These are phyloP conservation scores for Lentinula lateritia DNA, from an alignment of 768 basidiomycete genomes.

Conservation along the genomic window DNA sequence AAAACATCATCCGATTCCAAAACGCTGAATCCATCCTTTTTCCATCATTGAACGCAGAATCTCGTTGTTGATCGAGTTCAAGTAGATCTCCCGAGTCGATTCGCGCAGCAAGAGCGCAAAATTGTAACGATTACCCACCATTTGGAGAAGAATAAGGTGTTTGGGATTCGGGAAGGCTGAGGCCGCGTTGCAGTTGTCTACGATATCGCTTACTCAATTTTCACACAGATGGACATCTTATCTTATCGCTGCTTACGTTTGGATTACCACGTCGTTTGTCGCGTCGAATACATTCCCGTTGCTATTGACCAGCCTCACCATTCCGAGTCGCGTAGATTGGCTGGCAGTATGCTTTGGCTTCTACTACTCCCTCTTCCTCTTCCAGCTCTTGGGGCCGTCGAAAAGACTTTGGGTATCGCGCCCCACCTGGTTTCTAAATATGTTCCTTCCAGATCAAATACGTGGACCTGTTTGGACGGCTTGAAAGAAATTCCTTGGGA, in stretches of 20 bases:
- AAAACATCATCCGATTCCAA: slow-evolving; percentile 28
- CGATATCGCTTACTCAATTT: not conserved
- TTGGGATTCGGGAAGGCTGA: not conserved
- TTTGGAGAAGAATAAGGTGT: not conserved
- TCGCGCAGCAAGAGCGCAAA: not conserved
- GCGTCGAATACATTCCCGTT: too few species aligned
- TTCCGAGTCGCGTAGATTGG: not conserved
- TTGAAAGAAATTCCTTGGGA: slow-evolving; percentile 72
- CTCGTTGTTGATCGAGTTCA: not conserved
- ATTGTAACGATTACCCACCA: not conserved
- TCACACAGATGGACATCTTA: not conserved
- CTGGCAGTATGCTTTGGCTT: not conserved
- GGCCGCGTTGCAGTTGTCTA: not conserved
- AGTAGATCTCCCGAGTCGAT: not conserved
- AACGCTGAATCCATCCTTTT: slow-evolving; percentile 32
- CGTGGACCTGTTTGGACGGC: slow-evolving; percentile 80
- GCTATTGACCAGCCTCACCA: not conserved
- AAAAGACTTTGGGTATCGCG: slow-evolving; percentile 53
- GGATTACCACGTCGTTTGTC: not conserved
- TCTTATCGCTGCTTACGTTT: not conserved
- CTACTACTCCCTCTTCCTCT: not conserved
- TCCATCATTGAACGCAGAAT: not conserved
- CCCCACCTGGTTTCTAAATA: slow-evolving; percentile 56
- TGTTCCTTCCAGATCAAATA: slow-evolving; percentile 41
- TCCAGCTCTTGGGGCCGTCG: slow-evolving; percentile 20